Conservation (phyloP, 495 filamentous ascomycete species). For the Symbiotaphrina buchneri region DNA sequence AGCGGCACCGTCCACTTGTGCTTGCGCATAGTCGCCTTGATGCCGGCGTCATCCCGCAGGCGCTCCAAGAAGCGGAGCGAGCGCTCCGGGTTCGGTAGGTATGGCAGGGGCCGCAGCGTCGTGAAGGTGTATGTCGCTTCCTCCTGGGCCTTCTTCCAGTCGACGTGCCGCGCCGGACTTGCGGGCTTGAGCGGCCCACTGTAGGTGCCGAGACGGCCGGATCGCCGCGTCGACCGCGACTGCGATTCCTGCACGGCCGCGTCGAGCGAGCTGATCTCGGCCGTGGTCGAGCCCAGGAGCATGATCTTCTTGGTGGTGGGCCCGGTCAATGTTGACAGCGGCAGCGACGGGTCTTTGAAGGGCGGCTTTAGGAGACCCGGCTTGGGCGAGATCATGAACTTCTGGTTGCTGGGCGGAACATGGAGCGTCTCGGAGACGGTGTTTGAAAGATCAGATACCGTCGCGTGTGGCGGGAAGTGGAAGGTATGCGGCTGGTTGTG, state of each 20-base stretch:
- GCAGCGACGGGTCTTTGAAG: conserved; percentile 27
- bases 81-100: conserved; percentile 52
- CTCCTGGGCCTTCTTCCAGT: conserved; percentile 19
- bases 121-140: conserved; percentile 60
- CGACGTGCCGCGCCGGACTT: conserved; percentile 15
- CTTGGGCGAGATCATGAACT: conserved; percentile 49
- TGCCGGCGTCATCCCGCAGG: conserved; percentile 64
- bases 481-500: conserved; percentile 25
- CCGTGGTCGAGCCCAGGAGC: conserved; percentile 34
- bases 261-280: conserved; percentile 25
- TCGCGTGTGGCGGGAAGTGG: conserved; percentile 19
- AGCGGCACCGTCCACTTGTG: conserved; percentile 75
- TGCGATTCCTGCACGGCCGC: conserved; percentile 16
- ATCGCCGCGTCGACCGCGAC: conserved; percentile 12
- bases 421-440: conserved; percentile 27
- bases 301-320: conserved; percentile 28
- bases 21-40: conserved; percentile 55
- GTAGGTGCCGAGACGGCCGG: conserved; percentile 4
- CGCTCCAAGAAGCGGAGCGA: conserved; percentile 53
- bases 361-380: conserved; percentile 43
- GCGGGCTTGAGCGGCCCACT: conserved; percentile 18
- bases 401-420: conserved; percentile 49
- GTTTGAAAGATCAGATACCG: conserved; percentile 36
- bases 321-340: conserved; percentile 22
- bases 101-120: conserved; percentile 46